phyloP scores from a whole-genome alignment of 1,284 basidiomycete genomes.

The Apiotrichum porosum region DNA sequence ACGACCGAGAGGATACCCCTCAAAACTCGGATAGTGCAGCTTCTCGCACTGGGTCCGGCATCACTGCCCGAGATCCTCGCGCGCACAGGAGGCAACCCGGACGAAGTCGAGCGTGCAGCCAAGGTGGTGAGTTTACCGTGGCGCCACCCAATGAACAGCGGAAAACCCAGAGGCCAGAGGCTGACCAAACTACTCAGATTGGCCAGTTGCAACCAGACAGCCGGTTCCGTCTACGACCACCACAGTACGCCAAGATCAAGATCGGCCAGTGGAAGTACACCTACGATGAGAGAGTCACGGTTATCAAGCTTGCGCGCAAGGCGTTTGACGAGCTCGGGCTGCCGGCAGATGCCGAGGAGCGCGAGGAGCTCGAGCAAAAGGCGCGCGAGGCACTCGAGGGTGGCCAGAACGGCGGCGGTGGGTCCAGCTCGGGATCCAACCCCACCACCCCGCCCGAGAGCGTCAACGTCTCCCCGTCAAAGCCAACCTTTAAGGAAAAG shows the following conservation, averaged over 20 bases:
- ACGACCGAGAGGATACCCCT: constrained; percentile 29
- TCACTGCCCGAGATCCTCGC: constrained; percentile 27
- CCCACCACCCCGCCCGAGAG: not conserved
- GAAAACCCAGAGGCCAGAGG: too few relatives aligned
- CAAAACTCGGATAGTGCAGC: constrained; percentile 44
- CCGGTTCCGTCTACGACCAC: constrained; percentile 28
- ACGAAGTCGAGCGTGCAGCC: constrained; percentile 40
- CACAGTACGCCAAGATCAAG: constrained; percentile 45
- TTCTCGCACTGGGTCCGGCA: constrained; percentile 36
- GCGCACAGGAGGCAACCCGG: constrained; percentile 28
- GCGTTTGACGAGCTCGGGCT: constrained; percentile 42
- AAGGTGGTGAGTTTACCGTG: constrained; percentile 33
- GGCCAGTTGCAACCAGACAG: not conserved
- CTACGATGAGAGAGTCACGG: constrained; percentile 30
- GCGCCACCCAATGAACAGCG: not conserved
- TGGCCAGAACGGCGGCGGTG: not conserved
- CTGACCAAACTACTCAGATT: constrained; percentile 11
- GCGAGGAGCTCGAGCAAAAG: constrained; percentile 33
- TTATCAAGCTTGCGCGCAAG: constrained; percentile 31
- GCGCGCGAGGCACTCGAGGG: constrained; percentile 23
- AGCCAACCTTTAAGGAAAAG: not conserved
- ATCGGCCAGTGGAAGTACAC: constrained; percentile 37
- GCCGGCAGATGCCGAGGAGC: constrained; percentile 33
- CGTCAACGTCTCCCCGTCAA: not conserved
- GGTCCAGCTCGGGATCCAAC: constrained; percentile 3